Base-by-base conservation (phyloP, 768 basidiomycete species). In the Lyophyllum atratum region DNA sequence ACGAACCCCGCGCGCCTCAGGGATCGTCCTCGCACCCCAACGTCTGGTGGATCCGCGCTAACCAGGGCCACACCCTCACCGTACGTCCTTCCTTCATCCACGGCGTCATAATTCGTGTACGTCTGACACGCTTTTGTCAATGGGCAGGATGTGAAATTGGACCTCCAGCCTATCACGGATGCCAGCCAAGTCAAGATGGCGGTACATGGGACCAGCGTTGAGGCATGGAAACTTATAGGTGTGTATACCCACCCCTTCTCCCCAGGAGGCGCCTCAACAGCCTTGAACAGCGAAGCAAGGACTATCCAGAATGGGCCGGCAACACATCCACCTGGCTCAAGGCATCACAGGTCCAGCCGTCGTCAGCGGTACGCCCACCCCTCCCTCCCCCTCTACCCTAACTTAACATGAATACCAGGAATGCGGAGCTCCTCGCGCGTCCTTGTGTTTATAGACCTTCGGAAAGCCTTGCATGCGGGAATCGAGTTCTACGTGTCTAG, bases 21-120 rank as follows among this genome's bases (percentile, higher is more conserved):
- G 73, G 76, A 52, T 33, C 62, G n/a, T 47, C 66, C n/a, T 67
- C 59, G 50, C 28, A 65, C 2, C 73, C 68, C 5, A 71, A 78
- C 10, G 66, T 79, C 17, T 89, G 90, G 90, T 90, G 86, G 86
- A 92, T 94, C 60, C 80, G 89, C 29, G 93, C 93, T 12, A 92
- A 90, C 63, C 93, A 95, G 70, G 93, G 93, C 0, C 93, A 94
- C 72, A 88, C 91, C 0, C 74, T 95, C 49, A 83, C 85, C 77
- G 92, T 86, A 58, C 25, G 75, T 8, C 21, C 7, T 19, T 25
- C 3, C 15, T 4, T 44, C 8, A 5, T 4, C 59, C 34, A 10
- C 15, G 4, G 15, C 10, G 24, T 44, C 26, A 9, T 33, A 24
- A 29, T 29, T 15, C 21, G 37, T 10, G 19, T 40, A 24, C 15